phyloP scores from a whole-genome alignment of 306 rosid genomes.

The Lotus japonicus region DNA sequence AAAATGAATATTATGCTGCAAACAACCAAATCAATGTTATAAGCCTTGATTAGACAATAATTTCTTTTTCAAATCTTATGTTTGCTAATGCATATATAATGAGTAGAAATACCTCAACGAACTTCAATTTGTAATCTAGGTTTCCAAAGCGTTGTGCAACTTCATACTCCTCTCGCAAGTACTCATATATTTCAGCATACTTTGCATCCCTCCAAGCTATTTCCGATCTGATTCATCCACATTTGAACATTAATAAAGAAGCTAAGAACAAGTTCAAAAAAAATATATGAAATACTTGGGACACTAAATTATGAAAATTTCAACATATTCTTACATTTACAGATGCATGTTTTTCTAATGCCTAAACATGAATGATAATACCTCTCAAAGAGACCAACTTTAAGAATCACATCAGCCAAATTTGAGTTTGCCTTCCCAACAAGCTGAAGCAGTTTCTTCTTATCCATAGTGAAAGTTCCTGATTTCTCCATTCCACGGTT shows the following conservation, averaged over 20 bases:
- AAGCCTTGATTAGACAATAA: neutral
- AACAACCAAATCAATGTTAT: constrained; percentile 6
- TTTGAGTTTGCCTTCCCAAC: constrained; percentile 97
- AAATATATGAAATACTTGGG: neutral
- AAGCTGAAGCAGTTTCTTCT: constrained; percentile 92
- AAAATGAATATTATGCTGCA: constrained; percentile 98
- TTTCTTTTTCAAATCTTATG: neutral
- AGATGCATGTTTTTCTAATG: neutral
- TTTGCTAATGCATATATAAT: neutral
- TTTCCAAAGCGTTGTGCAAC: constrained; percentile 94
- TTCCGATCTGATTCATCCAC: constrained; percentile 63
- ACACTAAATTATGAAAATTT: neutral
- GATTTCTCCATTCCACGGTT: constrained; percentile 98
- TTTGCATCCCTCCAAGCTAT: constrained; percentile 98
- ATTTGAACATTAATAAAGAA: constrained; percentile 13
- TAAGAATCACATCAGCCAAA: constrained; percentile 90
- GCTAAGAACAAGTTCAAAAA: neutral
- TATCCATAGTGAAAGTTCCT: constrained; percentile 94
- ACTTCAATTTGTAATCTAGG: constrained; percentile 84
- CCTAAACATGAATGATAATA: constrained; percentile 23
- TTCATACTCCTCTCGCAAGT: constrained; percentile 84
- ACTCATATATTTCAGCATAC: constrained; percentile 82
- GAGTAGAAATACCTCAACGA: constrained; percentile 63
- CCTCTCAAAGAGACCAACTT: constrained; percentile 99
- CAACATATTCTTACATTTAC: neutral